Evolutionary conservation across 768 basidiomycete species (phyloP).

Genomic region (Lactarius akahatsu): DNA sequence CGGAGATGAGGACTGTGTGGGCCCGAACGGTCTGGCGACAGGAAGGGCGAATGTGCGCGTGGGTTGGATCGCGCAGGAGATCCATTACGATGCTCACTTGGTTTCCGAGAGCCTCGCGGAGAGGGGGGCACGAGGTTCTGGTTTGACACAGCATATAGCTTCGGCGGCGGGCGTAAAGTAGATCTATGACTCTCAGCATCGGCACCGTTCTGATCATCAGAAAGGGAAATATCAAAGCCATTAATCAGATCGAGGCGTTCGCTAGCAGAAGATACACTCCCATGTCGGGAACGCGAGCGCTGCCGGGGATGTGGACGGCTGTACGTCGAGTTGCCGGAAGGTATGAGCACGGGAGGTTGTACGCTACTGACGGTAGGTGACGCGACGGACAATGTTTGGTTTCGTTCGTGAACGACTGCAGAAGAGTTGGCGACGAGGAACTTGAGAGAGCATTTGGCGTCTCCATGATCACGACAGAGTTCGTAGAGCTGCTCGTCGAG

Average conservation of each 20-base stretch:
- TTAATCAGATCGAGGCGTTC: slow-evolving; percentile 54
- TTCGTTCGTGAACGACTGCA: slow-evolving; percentile 57
- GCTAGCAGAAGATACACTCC: slow-evolving; percentile 70
- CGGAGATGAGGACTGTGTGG: slow-evolving; percentile 23
- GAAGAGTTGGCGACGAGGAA: slow-evolving; percentile 73
- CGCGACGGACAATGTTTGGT: slow-evolving; percentile 35
- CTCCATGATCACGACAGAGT: slow-evolving; percentile 70
- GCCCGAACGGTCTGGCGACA: slow-evolving; percentile 27
- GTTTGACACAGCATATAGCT: slow-evolving; percentile 38
- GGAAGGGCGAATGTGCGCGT: slow-evolving; percentile 27
- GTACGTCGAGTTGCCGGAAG: slow-evolving; percentile 41
- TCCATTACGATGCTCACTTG: slow-evolving; percentile 24
- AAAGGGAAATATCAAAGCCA: slow-evolving; percentile 67
- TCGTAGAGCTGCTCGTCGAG: slow-evolving; percentile 67
- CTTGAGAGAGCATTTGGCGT: slow-evolving; percentile 78
- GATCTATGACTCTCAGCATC: slow-evolving; percentile 49
- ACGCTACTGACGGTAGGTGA: slow-evolving; percentile 48
- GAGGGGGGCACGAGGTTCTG: slow-evolving; percentile 31
- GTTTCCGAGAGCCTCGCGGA: slow-evolving; percentile 22
- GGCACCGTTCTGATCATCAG: slow-evolving; percentile 58
- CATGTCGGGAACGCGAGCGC: slow-evolving; percentile 49
- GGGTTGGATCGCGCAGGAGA: slow-evolving; percentile 24
- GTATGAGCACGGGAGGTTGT: slow-evolving; percentile 54
- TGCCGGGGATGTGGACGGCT: slow-evolving; percentile 43
- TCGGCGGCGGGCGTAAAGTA: slow-evolving; percentile 44